Conservation (phyloP, 148 eudicot genomes). For the Silene conica region DNA sequence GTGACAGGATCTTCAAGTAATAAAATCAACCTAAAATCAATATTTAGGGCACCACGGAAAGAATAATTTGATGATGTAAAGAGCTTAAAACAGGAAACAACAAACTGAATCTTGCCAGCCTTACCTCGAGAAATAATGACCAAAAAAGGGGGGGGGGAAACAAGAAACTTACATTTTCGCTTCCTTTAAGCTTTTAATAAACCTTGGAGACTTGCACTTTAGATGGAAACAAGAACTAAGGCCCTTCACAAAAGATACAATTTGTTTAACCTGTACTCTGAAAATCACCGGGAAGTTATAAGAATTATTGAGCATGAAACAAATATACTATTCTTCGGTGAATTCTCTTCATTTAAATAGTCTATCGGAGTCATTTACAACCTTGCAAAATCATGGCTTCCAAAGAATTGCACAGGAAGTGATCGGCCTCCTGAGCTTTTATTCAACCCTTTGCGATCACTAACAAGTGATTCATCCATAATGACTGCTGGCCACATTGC, state of each 20-base stretch:
- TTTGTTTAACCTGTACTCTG: conserved; percentile 82
- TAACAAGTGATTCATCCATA: conserved; percentile 63
- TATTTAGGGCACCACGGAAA: not conserved
- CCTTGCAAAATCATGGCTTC: conserved; percentile 98
- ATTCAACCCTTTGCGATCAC: conserved; percentile 56
- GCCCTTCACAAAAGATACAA: conserved; percentile 78
- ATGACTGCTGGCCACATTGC: conserved; percentile 95
- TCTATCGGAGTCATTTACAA: conserved; percentile 13
- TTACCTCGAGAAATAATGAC: not conserved
- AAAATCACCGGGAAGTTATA: conserved; percentile 15
- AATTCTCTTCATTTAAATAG: conserved; percentile 4
- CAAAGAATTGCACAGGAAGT: conserved; percentile 91
- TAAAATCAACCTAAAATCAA: not conserved
- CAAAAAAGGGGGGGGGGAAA: not conserved
- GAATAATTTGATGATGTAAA: not conserved
- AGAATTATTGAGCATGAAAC: not conserved
- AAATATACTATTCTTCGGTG: not conserved
- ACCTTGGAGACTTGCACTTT: conserved; percentile 76
- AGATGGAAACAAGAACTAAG: conserved; percentile 73
- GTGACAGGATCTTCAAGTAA: not conserved
- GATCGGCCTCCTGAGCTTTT: conserved; percentile 62
- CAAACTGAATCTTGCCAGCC: not conserved
- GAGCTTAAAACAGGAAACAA: not conserved
- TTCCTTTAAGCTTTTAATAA: conserved; percentile 78
- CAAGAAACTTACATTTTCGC: conserved; percentile 61